Conservation (phyloP, 495 filamentous ascomycete genomes). For the Aspergillus wentii region DNA sequence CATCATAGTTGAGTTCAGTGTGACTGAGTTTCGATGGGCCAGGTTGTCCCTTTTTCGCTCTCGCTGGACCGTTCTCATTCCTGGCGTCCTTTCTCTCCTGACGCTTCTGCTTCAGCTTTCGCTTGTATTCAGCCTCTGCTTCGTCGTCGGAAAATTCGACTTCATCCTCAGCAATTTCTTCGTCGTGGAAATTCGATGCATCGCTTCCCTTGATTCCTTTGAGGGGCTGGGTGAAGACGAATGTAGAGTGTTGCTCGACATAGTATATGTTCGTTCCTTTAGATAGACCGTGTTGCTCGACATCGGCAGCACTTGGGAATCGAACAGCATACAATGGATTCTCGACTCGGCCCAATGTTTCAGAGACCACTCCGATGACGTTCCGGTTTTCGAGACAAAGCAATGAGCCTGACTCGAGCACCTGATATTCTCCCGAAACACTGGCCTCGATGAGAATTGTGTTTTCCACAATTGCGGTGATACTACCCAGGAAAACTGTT, state of each 20-base stretch:
- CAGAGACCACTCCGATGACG: conserved; percentile 72
- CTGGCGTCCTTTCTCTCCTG: conserved; percentile 42
- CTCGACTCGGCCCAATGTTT: conserved; percentile 76
- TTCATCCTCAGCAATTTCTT: conserved; percentile 81
- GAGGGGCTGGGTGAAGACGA: conserved; percentile 77
- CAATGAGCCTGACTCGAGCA: conserved; percentile 76
- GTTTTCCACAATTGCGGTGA: conserved; percentile 71
- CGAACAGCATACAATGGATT: conserved; percentile 76
- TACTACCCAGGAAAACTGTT: conserved; percentile 64
- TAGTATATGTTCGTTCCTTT: conserved; percentile 71
- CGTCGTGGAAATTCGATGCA: conserved; percentile 89
- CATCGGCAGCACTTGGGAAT: conserved; percentile 61
- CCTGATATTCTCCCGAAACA: conserved; percentile 73
- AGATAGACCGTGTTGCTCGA: conserved; percentile 57
- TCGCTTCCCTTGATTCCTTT: conserved; percentile 78
- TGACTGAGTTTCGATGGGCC: conserved; percentile 37
- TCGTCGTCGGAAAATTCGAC: conserved; percentile 96
- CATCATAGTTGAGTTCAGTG: conserved; percentile 51
- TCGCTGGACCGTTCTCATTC: conserved; percentile 26
- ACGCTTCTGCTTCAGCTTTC: conserved; percentile 57
- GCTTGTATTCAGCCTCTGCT: conserved; percentile 78
- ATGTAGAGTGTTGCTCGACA: conserved; percentile 65
- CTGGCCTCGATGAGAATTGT: conserved; percentile 73
- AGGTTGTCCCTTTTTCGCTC: conserved; percentile 25
- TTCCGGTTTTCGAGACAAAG: conserved; percentile 73